A percentile compares a stretch with the other conserved stretches of the same genome.
Conservation (phyloP, 148 eudicot species). For the Vaccinium corymbosum region DNA sequence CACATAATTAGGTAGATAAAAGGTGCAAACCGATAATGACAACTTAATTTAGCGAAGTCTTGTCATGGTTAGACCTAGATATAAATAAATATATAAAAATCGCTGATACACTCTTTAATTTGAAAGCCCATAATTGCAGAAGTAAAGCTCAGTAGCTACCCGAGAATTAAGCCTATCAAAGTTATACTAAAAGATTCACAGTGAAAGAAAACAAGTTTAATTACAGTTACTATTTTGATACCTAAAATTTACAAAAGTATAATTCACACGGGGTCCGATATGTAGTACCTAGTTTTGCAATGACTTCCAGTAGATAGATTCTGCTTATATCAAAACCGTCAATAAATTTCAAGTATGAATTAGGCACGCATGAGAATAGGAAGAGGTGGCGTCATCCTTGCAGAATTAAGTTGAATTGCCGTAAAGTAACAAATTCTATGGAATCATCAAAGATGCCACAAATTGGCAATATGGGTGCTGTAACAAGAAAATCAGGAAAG, state of each 20-base stretch:
- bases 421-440: neutral
- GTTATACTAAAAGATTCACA: neutral
- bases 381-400: neutral
- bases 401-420: neutral
- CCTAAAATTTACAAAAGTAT: too few relatives aligned
- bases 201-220: neutral
- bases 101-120: neutral
- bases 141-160: neutral
- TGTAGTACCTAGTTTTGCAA: neutral
- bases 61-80: neutral
- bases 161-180: neutral
- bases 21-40: neutral
- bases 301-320: neutral
- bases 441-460: neutral
- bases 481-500: constrained; percentile 3
- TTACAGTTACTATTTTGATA: neutral
- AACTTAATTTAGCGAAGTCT: neutral
- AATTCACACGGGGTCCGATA: neutral
- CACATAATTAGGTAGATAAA: neutral
- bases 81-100: too few relatives aligned
- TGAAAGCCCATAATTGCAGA: neutral
- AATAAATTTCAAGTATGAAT: neutral
- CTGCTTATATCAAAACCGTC: neutral
- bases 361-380: neutral
- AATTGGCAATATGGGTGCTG: neutral